Evolutionary conservation across 208 protist genomes (phyloP), one percentile per base, ranked within the genome.

Genomic region (Dictyostelium gargantuum): DNA sequence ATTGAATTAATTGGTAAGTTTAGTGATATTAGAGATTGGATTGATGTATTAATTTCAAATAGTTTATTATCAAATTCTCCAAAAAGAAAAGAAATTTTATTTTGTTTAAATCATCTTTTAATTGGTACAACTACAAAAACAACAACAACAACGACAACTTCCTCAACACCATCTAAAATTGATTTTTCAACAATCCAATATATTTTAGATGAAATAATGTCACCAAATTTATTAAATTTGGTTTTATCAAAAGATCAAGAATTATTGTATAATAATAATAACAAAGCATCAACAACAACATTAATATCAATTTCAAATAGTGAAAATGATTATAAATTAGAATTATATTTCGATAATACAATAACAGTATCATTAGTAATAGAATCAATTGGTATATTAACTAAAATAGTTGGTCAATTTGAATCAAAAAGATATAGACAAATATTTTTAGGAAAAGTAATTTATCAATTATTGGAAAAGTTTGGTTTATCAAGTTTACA

Each of bases 31-130:
- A 50, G 26, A 15, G 70, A 79, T 17, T 89, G 66, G 66, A 79
- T 89, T 5, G 70, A 89, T 89, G 6, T 68, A 26, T 29, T 79
- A 21, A 19, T 89, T 17, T 89, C 82, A n/a, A 79, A 79, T 58
- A 61, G 35, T 50, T 42, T 29, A 21, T 54, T 89, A 32, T 63
- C 42, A 29, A 44, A 11, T 19, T 89, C 82, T 38, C 82, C 82
- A 68, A 50, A 35, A 19, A 79, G 32, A 75, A 89, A 89, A 66
- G 82, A 89, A 23, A 89, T 89, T 29, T 8, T 89, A 13, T 52
- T 89, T n/a, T 50, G 61, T 29, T n/a, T 89, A 13, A 89, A 79
- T 50, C 82, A 89, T 44, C n/a, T 86, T 44, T 54, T 86, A 48
- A 63, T 86, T 74, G 81, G 81, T 15, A 44, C 2, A 21, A 42